Conservation (phyloP, 805 yeast genomes). For the Schizosaccharomyces osmophilus region DNA sequence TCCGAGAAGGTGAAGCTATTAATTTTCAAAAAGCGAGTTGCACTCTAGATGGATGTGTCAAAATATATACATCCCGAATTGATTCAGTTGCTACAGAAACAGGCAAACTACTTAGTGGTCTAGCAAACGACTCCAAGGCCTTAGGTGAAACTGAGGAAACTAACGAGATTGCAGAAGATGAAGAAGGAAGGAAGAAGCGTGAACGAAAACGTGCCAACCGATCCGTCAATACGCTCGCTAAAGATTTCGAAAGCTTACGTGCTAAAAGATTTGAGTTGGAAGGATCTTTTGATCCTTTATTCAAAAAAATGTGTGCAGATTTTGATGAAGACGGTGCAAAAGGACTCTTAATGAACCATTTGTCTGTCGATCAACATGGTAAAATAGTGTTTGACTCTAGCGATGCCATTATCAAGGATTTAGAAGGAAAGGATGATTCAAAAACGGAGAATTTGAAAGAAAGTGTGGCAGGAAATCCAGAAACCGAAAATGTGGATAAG, state of each 20-base stretch:
- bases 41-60: slow-evolving; percentile 82
- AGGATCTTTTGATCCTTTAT: slow-evolving; percentile 18
- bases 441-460: slow-evolving; percentile 11
- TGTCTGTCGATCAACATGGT: slow-evolving; percentile 25
- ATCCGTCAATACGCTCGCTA: slow-evolving; percentile 13
- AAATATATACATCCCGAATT: slow-evolving; percentile 71
- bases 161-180: slow-evolving; percentile 7
- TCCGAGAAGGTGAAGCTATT: slow-evolving; percentile 52
- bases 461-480: not conserved
- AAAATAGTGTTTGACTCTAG: slow-evolving; percentile 52
- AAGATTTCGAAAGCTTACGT: slow-evolving; percentile 12
- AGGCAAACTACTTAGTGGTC: slow-evolving; percentile 55
- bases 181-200: slow-evolving; percentile 8
- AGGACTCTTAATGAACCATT: slow-evolving; percentile 23
- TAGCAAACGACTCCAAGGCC: slow-evolving; percentile 19
- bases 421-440: slow-evolving; percentile 8
- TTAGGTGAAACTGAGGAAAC: slow-evolving; percentile 6
- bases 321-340: slow-evolving; percentile 22
- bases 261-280: slow-evolving; percentile 16
- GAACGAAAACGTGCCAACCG: slow-evolving; percentile 6
- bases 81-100: slow-evolving; percentile 84
- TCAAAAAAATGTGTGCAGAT: slow-evolving; percentile 21
- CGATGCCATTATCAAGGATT: slow-evolving; percentile 5
- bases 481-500: slow-evolving; percentile 12
- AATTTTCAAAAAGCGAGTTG: slow-evolving; percentile 81